phyloP scores from a whole-genome alignment of 306 rosid species.

The Ochetophila trinervis region DNA sequence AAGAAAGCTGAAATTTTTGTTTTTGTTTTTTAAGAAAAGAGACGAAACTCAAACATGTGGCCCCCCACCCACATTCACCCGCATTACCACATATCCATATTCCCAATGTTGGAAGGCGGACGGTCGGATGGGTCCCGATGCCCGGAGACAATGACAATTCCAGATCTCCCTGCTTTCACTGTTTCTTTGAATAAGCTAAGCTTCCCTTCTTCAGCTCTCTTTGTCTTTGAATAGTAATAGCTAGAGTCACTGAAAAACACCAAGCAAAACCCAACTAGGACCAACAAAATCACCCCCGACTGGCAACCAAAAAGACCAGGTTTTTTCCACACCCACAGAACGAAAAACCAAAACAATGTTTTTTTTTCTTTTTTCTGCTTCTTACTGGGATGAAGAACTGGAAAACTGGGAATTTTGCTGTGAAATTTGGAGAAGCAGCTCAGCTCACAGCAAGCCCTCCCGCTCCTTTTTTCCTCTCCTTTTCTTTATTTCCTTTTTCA shows the following conservation, averaged over 20 bases:
- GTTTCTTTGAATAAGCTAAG: not conserved
- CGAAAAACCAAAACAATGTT: too few species aligned
- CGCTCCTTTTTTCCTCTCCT: too few species aligned
- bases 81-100: constrained; percentile 1
- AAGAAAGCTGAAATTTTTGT: constrained; percentile 2
- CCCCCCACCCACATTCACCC: constrained; percentile 8
- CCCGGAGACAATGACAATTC: not conserved
- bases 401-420: too few species aligned
- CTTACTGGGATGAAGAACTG: too few species aligned
- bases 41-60: not conserved
- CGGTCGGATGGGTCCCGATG: not conserved
- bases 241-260: not conserved
- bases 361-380: too few species aligned
- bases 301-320: too few species aligned
- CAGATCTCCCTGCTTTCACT: constrained; percentile 21
- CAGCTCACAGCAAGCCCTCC: too few species aligned
- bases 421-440: too few species aligned
- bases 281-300: too few species aligned
- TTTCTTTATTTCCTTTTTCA: too few species aligned
- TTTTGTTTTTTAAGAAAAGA: not conserved
- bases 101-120: not conserved
- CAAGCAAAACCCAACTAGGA: too few species aligned
- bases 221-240: not conserved
- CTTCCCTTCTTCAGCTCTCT: not conserved
- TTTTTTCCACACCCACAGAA: too few species aligned